A percentile compares a stretch with the other conserved stretches of the same genome.
phyloP scores from a whole-genome alignment of 495 filamentous ascomycete genomes.

The Neurospora sp. region DNA sequence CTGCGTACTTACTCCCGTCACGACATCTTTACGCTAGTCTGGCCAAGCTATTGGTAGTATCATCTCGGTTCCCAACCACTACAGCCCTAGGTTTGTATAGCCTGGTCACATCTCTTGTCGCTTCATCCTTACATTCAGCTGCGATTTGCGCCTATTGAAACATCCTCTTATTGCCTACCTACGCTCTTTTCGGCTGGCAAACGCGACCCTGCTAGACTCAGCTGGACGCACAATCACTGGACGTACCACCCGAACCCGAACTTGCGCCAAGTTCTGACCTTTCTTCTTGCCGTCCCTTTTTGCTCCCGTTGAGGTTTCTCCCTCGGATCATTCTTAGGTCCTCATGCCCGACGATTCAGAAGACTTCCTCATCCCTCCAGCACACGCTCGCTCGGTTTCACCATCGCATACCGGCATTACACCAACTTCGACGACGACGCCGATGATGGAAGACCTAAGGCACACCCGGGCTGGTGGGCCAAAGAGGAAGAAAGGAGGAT shows the following conservation, averaged over 20 bases:
- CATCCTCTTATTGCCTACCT: neutral
- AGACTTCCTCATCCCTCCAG: constrained; percentile 14
- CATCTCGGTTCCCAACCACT: neutral
- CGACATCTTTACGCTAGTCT: neutral
- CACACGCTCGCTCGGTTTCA: constrained; percentile 11
- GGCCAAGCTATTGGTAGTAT: neutral
- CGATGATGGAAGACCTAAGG: constrained; percentile 14
- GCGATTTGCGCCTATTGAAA: neutral
- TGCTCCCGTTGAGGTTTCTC: neutral
- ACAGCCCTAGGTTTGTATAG: neutral
- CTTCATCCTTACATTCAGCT: neutral
- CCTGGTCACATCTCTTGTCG: neutral
- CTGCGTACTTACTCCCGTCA: neutral
- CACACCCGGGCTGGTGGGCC: constrained; percentile 5
- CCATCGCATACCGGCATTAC: constrained; percentile 5
- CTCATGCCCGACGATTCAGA: constrained; percentile 26
- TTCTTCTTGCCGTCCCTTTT: neutral
- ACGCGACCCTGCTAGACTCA: neutral
- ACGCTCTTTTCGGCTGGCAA: neutral
- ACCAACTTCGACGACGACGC: constrained; percentile 1
- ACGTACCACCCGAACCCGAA: neutral
- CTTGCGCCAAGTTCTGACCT: neutral
- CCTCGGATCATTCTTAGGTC: constrained; percentile 1
- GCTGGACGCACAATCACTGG: neutral
- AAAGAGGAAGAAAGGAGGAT: constrained; percentile 15